phyloP scores from a whole-genome alignment of 441 rosid genomes.

The Euphorbia corollata region DNA sequence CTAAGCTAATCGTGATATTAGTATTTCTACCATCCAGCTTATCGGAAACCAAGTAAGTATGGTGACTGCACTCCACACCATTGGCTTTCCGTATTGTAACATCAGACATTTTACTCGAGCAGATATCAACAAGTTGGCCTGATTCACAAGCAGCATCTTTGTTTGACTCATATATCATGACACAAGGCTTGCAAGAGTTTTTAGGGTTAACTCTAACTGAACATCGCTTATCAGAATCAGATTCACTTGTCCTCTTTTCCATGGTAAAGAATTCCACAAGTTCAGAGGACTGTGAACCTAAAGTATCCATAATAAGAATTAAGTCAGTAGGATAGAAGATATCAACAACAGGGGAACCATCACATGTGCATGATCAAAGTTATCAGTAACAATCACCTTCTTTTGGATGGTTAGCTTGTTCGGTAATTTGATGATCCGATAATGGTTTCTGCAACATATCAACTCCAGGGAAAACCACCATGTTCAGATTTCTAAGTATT shows the following conservation, averaged over 20 bases:
- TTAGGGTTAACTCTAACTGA: constrained; percentile 30
- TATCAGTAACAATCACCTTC: constrained; percentile 33
- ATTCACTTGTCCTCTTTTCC: constrained; percentile 24
- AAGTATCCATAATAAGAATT: constrained; percentile 13
- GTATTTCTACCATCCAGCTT: constrained; percentile 18
- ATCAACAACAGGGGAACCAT: background rate
- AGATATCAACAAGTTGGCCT: constrained; percentile 26
- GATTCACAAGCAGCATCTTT: constrained; percentile 29
- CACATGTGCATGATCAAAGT: background rate
- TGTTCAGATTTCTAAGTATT: constrained; percentile 52
- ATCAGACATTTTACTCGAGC: constrained; percentile 27
- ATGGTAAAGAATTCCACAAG: constrained; percentile 22
- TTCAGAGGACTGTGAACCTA: constrained; percentile 30
- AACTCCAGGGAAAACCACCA: constrained; percentile 85
- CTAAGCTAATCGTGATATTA: constrained; percentile 5
- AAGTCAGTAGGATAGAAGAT: constrained; percentile 2
- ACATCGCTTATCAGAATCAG: constrained; percentile 23
- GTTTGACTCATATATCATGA: constrained; percentile 16
- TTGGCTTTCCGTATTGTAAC: constrained; percentile 4
- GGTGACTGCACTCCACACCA: background rate
- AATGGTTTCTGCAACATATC: constrained; percentile 76
- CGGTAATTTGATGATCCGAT: constrained; percentile 23
- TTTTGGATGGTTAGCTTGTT: constrained; percentile 18
- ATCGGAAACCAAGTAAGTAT: constrained; percentile 10
- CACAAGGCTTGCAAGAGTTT: constrained; percentile 20